Conservation (phyloP, 768 basidiomycete species). For the Asterophora lycoperdoides region DNA sequence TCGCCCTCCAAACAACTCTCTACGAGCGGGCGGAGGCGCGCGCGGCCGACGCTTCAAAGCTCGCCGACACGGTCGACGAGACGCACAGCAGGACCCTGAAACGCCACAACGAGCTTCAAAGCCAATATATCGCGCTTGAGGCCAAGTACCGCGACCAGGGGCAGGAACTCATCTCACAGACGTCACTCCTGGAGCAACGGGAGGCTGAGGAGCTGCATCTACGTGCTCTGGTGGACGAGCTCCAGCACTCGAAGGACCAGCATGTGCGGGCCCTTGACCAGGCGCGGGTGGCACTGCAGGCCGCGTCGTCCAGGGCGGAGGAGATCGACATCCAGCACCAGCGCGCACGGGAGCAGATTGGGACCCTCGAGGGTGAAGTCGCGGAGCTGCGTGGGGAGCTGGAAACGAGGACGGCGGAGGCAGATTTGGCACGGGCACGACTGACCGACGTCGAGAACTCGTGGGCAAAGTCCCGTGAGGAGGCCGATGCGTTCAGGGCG, state of each 20-base stretch:
- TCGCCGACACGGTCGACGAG: conserved; percentile 71
- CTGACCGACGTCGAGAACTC: conserved; percentile 82
- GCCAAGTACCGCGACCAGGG: conserved; percentile 68
- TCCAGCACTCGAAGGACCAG: conserved; percentile 68
- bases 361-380: conserved; percentile 69
- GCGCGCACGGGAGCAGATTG: conserved; percentile 64
- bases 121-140: conserved; percentile 57
- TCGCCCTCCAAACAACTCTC: conserved; percentile 73
- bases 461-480: conserved; percentile 89
- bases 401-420: conserved; percentile 69
- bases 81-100: conserved; percentile 59
- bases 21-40: conserved; percentile 78
- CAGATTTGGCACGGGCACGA: conserved; percentile 60
- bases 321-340: conserved; percentile 76
- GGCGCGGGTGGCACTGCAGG: conserved; percentile 69
- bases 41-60: conserved; percentile 66
- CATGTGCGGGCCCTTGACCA: conserved; percentile 88
- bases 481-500: conserved; percentile 86
- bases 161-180: conserved; percentile 68
- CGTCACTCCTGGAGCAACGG: conserved; percentile 68
- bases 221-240: conserved; percentile 66
- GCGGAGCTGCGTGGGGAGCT: conserved; percentile 78
- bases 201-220: conserved; percentile 72
- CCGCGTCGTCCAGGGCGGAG: conserved; percentile 70
- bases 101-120: conserved; percentile 68